Evolutionary conservation across 2,329 filamentous ascomycete genomes (phyloP), one percentile per base, ranked within the genome.

Genomic region (Exophiala sp.): DNA sequence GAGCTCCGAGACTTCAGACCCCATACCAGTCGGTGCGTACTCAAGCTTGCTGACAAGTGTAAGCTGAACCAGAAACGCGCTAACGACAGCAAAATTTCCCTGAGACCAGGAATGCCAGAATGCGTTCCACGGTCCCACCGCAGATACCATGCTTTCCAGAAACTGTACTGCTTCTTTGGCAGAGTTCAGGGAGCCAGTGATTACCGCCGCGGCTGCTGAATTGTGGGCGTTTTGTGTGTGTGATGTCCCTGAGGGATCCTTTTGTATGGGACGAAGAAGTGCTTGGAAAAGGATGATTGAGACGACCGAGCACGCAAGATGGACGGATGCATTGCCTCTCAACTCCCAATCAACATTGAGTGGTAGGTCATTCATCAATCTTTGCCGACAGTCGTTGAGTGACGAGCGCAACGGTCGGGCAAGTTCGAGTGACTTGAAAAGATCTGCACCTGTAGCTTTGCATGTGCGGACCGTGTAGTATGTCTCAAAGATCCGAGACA

Each of bases 41-140:
- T 45, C 33, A 9, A n/a, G 5, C 12, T 35, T 38, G 39, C 24
- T 39, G 34, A 55, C 39, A 11, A 40, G 21, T 16, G 40, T 40
- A 12, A 55, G 36, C 47, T 55, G 52, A 10, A 55, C 47, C 2
- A 55, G 32, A 20, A 55, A 55, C 9, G 47, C 50, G 21, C 52
- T 55, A 38, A 55, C 36, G 9, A 55, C 50, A 24, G 52, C 52
- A 42, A 55, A 55, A 38, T 55, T 55, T n/a, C 52, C 52, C 21
- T 55, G 52, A 18, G 52, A 55, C 52, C 52, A 55, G 8, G 52
- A 55, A 44, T 55, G 52, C 52, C 52, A 55, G 35, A 55, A 55
- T 20, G 47, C 47, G 20, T 43, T 55, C 52, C 52, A 55, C 21
- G 47, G 47, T 11, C 52, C 52, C 34, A 50, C 38, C 12, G 50